phyloP scores from a whole-genome alignment of 2,329 filamentous ascomycete genomes.

The Fusarium stilboides region DNA sequence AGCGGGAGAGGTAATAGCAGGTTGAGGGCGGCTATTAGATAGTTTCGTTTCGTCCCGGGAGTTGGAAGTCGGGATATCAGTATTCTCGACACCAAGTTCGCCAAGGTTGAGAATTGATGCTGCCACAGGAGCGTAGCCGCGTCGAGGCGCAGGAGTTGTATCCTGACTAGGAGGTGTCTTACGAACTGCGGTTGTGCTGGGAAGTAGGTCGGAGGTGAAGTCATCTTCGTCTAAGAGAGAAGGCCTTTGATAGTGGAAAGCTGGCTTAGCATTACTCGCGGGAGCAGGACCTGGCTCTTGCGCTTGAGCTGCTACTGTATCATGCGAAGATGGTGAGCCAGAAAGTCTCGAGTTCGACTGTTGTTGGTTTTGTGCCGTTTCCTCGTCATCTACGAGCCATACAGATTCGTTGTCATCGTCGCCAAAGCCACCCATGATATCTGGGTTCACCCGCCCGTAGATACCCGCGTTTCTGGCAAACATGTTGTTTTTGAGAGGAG shows the following conservation, averaged over 20 bases:
- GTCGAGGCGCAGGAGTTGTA: constrained; percentile 4
- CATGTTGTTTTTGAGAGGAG: constrained; percentile 50
- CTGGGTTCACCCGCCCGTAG: constrained; percentile 52
- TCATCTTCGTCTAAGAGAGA: constrained; percentile 44
- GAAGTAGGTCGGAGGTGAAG: constrained; percentile 18
- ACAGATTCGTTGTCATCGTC: constrained; percentile 50
- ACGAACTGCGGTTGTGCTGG: constrained; percentile 1
- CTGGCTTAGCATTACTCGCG: constrained; percentile 15
- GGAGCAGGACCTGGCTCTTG: constrained; percentile 30
- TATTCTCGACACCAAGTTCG: constrained; percentile 21
- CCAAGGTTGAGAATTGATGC: constrained; percentile 39
- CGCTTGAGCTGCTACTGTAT: constrained; percentile 11
- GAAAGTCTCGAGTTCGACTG: constrained; percentile 38
- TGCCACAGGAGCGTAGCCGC: constrained; percentile 44
- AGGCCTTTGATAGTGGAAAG: constrained; percentile 41
- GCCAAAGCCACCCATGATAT: constrained; percentile 52
- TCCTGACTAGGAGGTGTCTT: constrained; percentile 10
- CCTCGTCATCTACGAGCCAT: constrained; percentile 52
- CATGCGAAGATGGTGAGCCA: constrained; percentile 10
- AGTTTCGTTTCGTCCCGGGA: neutral
- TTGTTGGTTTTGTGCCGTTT: constrained; percentile 37
- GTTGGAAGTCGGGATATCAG: constrained; percentile 4
- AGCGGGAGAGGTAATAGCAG: constrained; percentile 20
- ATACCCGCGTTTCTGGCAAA: constrained; percentile 42
- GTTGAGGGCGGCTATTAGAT: neutral